Evolutionary conservation across 1,284 basidiomycete species (phyloP), one percentile per base, ranked within the genome.

Genomic region (Sanguinoderma infundibulare): DNA sequence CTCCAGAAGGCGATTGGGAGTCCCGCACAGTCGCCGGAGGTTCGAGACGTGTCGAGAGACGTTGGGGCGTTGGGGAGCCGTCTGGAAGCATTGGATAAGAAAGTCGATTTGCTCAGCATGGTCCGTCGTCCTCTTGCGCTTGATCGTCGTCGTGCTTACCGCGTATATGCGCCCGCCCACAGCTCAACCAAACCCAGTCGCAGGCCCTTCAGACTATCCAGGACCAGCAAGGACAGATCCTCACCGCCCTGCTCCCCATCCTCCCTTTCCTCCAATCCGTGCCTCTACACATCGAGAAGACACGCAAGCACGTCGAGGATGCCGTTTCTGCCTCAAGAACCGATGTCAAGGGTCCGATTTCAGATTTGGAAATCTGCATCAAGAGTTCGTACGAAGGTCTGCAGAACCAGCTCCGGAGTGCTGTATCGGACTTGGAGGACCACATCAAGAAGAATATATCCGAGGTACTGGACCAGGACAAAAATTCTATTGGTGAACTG

Each of bases 231-330:
- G 75, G 63, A 1, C 69, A 80, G 22, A 77, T 87, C 0, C 70
- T 89, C 2, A 69, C 82, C 20, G 75, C 82, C 15, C 70, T 90
- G 2, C 63, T 81, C 0, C 86, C 89, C 5, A 70, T 90, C 10
- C 71, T 87, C 6, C 85, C 88, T 22, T 73, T 87, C 8, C 62
- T 89, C 4, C 85, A 89, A 56, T 75, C 82, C 5, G 63, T 90
- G 28, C 82, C 87, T 1, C 70, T 82, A 0, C 84, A 87, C 62
- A 78, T 89, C 53, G 83, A 88, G 44, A 70, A 77, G 17, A 74
- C 79, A n/a, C 78, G 79, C 38, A 77, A 70, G 40, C 70, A 71
- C 17, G 69, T 86, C 52, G 72, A 73, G 32, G 81, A 84, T 34
- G 52, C 17, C n/a, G 26, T 53, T 36, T 28, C 52, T 7, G 36